Base-by-base conservation (phyloP, 345 rosid species). In the Capsella bursapastoris region DNA sequence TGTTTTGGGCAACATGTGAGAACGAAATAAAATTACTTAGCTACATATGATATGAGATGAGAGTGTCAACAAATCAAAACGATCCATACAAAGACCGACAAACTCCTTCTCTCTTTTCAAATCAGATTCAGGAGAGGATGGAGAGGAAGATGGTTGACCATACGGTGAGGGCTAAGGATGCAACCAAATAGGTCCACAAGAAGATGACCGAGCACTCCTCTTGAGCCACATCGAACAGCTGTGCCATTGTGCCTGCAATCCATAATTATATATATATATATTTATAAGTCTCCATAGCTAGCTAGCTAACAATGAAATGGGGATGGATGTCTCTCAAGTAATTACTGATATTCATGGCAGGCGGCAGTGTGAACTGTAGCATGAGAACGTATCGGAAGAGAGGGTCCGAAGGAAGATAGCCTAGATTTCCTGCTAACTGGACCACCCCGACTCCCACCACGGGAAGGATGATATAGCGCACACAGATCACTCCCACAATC, bases 321-420 rank as follows among this genome's bases (percentile, higher is more conserved):
- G 41, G 15, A 9, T 60, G 45, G 2, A 22, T 22, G 25, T 22
- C 25, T 15, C 31, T n/a, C 7, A 53, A 70, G 57, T 49, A 22
- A 11, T 64, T 65, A 93, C 97, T 93, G 25, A 94, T 91, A 80
- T 87, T 94, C 93, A 87, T 88, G 58, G 99, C 99, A 29, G 99
- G 96, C 29, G 99, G 99, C 18, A 94, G 37, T 27, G 92, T 79
- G 73, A 85, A 94, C 84, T 94, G 99, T 76, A 89, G 48, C 97
- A 94, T 86, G 44, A 94, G 81, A 57, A 90, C 92, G 48, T 74
- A 94, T 55, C 70, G 86, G 84, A 76, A 94, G 63, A 94, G 85
- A 38, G 90, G 93, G 64, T 90, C 91, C 0, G 86, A 37, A 1
- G 99, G 93, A 67, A 94, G 89, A 76, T 87, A 84, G 15, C 99